phyloP scores from a whole-genome alignment of 257 asterid genomes.

The Eucommia ulmoides region DNA sequence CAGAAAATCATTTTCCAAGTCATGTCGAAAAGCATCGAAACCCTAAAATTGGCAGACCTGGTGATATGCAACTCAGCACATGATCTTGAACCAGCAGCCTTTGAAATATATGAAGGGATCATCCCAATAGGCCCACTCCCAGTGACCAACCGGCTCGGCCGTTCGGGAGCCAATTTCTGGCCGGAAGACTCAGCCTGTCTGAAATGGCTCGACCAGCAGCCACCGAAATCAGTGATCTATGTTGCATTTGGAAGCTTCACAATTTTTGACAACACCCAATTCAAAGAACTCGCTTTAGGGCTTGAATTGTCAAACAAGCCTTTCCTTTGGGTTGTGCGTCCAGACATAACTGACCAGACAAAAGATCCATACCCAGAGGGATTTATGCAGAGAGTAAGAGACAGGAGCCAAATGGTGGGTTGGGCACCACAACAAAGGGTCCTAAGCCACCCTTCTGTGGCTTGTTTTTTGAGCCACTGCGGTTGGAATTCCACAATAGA shows the following conservation, averaged over 20 bases:
- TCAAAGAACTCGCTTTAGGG: neutral
- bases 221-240: slow-evolving; percentile 22
- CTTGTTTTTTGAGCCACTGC: slow-evolving; percentile 15
- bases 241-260: slow-evolving; percentile 25
- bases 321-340: slow-evolving; percentile 1
- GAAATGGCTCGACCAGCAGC: slow-evolving; percentile 30
- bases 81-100: slow-evolving; percentile 30
- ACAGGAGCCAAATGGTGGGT: slow-evolving; percentile 1
- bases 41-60: slow-evolving; percentile 13
- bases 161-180: slow-evolving; percentile 25
- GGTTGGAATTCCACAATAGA: slow-evolving; percentile 16
- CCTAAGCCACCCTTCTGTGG: slow-evolving; percentile 12
- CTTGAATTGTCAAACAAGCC: neutral
- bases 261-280: neutral
- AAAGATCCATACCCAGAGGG: slow-evolving; percentile 5
- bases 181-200: slow-evolving; percentile 22
- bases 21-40: slow-evolving; percentile 9
- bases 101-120: slow-evolving; percentile 10
- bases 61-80: slow-evolving; percentile 21
- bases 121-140: slow-evolving; percentile 32
- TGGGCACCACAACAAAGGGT: slow-evolving; percentile 16
- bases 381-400: neutral
- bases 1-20: slow-evolving; percentile 16
- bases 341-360: neutral
- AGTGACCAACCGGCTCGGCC: slow-evolving; percentile 10